Percentiles rank a stretch among this genome's conserved stretches.
phyloP scores from a whole-genome alignment of 176 grass and related monocot genomes.

The Cenchrus americanus region DNA sequence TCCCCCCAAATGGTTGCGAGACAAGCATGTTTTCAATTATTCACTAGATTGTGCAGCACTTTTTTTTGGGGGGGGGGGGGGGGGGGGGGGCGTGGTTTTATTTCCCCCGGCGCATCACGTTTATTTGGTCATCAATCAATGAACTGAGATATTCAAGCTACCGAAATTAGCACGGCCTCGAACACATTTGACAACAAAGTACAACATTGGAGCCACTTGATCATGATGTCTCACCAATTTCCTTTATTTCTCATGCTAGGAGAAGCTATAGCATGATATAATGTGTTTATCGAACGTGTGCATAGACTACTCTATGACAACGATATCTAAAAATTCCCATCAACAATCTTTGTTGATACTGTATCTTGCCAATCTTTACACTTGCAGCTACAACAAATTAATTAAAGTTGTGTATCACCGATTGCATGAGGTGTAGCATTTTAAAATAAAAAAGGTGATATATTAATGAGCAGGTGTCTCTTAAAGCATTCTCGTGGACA shows the following conservation, averaged over 20 bases:
- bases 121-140: neutral
- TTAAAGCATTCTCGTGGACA: neutral
- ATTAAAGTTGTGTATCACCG: neutral
- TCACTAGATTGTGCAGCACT: no score
- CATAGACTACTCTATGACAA: neutral
- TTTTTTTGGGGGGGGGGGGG: no score
- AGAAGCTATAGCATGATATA: neutral
- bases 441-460: neutral
- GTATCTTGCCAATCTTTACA: neutral
- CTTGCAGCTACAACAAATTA: neutral
- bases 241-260: neutral
- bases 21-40: no score
- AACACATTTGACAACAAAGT: neutral
- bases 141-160: neutral
- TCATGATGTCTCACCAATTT: neutral
- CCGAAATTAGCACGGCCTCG: no score
- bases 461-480: neutral
- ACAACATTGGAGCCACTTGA: neutral
- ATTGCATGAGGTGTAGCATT: neutral
- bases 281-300: neutral
- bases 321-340: neutral
- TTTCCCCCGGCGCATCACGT: neutral
- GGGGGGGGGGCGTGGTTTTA: no score
- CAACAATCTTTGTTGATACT: neutral
- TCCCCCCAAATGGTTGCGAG: no score